These are phyloP conservation scores for Corylus americana DNA, from an alignment of 306 rosid species.

Conservation along the genomic window DNA sequence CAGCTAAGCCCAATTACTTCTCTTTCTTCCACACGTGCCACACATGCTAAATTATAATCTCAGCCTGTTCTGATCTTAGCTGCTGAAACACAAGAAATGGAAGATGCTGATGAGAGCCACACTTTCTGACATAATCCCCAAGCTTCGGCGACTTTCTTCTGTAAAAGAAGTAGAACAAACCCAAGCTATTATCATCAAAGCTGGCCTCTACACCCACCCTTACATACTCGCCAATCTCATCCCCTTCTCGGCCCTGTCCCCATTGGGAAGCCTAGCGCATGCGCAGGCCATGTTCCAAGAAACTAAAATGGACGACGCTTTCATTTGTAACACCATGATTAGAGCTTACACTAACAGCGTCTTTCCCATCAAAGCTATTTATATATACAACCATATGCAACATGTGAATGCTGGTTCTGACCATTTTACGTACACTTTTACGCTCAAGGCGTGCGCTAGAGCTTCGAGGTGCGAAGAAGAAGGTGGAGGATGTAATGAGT, in stretches of 20 bases:
- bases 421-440: conserved; percentile 55
- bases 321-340: conserved; percentile 58
- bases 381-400: conserved; percentile 51
- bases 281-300: conserved; percentile 58
- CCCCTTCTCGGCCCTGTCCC: conserved; percentile 49
- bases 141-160: conserved; percentile 43
- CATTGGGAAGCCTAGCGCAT: conserved; percentile 54
- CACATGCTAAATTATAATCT: too few species aligned
- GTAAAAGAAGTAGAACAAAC: conserved; percentile 44
- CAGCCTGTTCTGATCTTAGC: too few species aligned
- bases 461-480: conserved; percentile 36
- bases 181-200: conserved; percentile 52
- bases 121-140: conserved; percentile 19
- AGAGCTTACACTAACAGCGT: conserved; percentile 58
- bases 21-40: too few species aligned
- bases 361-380: conserved; percentile 49
- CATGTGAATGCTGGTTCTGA: conserved; percentile 31
- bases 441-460: conserved; percentile 62
- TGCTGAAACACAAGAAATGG: conserved; percentile 5
- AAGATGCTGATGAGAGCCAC: conserved; percentile 22
- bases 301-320: conserved; percentile 49
- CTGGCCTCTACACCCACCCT: conserved; percentile 35
- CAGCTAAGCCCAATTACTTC: too few species aligned
- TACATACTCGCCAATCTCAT: conserved; percentile 38
- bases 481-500: conserved; percentile 16